Base-by-base conservation (phyloP, 495 filamentous ascomycete genomes). In the Bryoglossum gracile region DNA sequence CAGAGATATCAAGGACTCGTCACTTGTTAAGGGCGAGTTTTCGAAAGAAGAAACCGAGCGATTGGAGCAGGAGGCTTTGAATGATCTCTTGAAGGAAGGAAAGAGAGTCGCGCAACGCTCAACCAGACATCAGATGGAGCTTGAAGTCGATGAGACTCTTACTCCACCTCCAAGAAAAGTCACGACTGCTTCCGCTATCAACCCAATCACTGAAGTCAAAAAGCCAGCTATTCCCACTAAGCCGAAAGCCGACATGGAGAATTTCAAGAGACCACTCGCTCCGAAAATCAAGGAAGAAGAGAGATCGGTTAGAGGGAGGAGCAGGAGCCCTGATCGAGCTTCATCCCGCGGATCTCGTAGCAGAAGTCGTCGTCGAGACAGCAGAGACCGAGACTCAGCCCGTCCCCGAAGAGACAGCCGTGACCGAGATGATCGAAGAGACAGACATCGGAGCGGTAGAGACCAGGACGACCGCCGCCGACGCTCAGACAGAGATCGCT, bases 41-140 rank as follows among this genome's bases (percentile, higher is more conserved):
- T 71, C 72, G n/a, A 69, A 77, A 43, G 75, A 79, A 46, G 75
- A 77, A 18, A 65, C 68, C 33, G 68, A 76, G 37, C 63, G 70
- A 5, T 68, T 77, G 5, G 75, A 79, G 46, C 68, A 71, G 47
- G 71, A 77, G 56, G 75, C 75, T 16, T 60, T 79, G 38, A 70
- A 67, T 42, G 68, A 79, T 47, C 65, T 79, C 11, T 55, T 79
- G 26, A 66, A 73, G 23, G 75, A 79, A 54, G 74, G 74, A 51
- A 74, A 75, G 42, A 67, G 65, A 4, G 58, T 65, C 30, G 50
- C 62, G 11, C 56, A 62, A 9, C 74, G 72, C 44, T 65, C 69
- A 35, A 65, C 69, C 1, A 47, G 59, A 49, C 53, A 62, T 55
- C 48, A 53, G 38, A 21, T 57, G n/a, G 75, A 76, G 45, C 61